These are phyloP conservation scores for Picochlorum costavermella DNA, from an alignment of 139 green algal genomes.

Conservation along the genomic window DNA sequence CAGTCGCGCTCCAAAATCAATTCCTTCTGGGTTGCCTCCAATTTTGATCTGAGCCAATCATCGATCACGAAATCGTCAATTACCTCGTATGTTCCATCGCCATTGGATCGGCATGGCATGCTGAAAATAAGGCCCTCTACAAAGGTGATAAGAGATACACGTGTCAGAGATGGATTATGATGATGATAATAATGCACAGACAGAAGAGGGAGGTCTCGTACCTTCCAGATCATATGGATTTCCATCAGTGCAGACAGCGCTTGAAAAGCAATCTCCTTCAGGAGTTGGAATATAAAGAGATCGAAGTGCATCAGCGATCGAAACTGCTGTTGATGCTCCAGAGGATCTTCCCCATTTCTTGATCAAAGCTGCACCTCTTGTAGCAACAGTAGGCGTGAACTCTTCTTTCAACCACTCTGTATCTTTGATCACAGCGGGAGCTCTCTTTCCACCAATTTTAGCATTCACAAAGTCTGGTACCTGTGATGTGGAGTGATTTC, in stretches of 20 bases:
- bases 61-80: slow-evolving; percentile 72
- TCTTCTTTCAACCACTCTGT: slow-evolving; percentile 66
- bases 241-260: slow-evolving; percentile 66
- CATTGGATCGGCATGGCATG: slow-evolving; percentile 73
- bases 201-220: background rate
- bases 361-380: slow-evolving; percentile 80
- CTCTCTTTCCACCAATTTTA: slow-evolving; percentile 65
- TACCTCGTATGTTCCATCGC: slow-evolving; percentile 83
- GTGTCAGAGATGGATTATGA: background rate
- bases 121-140: slow-evolving; percentile 77
- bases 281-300: slow-evolving; percentile 70
- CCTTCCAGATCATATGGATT: slow-evolving; percentile 79
- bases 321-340: slow-evolving; percentile 84
- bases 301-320: slow-evolving; percentile 76
- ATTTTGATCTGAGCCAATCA: slow-evolving; percentile 68
- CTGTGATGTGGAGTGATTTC: slow-evolving; percentile 92
- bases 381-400: slow-evolving; percentile 75
- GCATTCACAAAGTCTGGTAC: slow-evolving; percentile 93
- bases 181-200: background rate
- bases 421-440: slow-evolving; percentile 70
- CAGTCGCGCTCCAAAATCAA: slow-evolving; percentile 77
- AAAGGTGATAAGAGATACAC: background rate
- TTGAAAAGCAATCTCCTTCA: slow-evolving; percentile 83
- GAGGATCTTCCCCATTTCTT: slow-evolving; percentile 89
- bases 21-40: slow-evolving; percentile 65